Evolutionary conservation across 2,329 filamentous ascomycete genomes (phyloP), one percentile per base, ranked within the genome.

Genomic region (Acrodontium crateriforme): DNA sequence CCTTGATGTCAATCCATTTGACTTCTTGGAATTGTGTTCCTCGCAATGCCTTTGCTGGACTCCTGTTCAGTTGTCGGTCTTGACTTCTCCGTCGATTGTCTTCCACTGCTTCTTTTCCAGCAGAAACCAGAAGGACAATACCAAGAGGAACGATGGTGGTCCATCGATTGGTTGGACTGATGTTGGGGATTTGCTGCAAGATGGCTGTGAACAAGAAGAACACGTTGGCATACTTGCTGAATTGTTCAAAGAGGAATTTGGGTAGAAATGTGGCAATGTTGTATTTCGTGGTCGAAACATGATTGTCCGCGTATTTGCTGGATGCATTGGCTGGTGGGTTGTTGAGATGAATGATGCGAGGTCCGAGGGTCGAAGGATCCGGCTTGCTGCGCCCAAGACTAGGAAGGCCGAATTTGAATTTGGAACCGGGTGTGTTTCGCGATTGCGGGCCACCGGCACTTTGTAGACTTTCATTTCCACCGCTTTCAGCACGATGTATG

Each of bases 181-280:
- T 77, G 40, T 79, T 77, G 13, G 89, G 89, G 36, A 98, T 93
- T 55, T 98, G 89, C 61, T 98, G 89, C 24, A 98, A 62, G 21
- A 73, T 76, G 10, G 89, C 85, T 19, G 89, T 98, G 56, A 98
- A 95, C 53, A 98, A 71, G 78, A 98, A 98, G 65, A 98, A 98
- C 49, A 98, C 59, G 59, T 98, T 98, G 63, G 89, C 89, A 57
- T 94, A 93, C 64, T 94, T 98, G 36, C 85, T 94, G 60, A 98
- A 98, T 54, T 98, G 89, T 56, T 98, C 89, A 54, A 87, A 84
- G 31, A 98, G 65, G 58, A 98, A 98, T 57, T 98, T 98, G 27
- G 89, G 89, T 11, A 95, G 52, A 55, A 98, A 98, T 12, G 84
- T 93, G 30, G 81, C 67, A 49, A 83, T 46, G 54, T 95, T 98